Percentiles rank a stretch among this genome's conserved stretches.
phyloP scores from a whole-genome alignment of 345 rosid species.

The Crucihimalaya himalaica region DNA sequence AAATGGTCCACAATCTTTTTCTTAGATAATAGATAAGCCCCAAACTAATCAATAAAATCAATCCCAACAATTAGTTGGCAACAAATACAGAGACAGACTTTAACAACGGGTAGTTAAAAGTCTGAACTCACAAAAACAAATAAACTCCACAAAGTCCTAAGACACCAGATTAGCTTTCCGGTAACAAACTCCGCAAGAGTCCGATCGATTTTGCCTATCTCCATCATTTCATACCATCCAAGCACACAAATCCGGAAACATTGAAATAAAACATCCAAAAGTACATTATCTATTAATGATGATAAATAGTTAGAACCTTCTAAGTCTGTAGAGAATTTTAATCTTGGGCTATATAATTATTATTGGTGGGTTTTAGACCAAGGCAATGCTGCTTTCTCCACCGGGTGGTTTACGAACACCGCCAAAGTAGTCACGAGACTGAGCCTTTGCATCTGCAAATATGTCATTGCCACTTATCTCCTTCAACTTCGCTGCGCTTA shows the following conservation, averaged over 20 bases:
- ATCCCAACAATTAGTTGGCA: conserved; percentile 28
- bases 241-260: background rate
- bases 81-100: background rate
- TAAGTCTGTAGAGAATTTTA: conserved; percentile 20
- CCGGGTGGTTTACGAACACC: conserved; percentile 99
- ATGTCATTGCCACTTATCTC: conserved; percentile 90
- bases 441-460: conserved; percentile 80
- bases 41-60: conserved; percentile 13
- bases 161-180: conserved; percentile 13
- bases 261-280: background rate
- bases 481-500: conserved; percentile 68
- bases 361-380: conserved; percentile 55
- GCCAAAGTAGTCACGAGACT: conserved; percentile 85
- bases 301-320: conserved; percentile 35
- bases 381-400: conserved; percentile 94
- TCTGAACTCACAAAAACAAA: background rate
- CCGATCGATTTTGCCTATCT: background rate
- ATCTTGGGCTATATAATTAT: conserved; percentile 19
- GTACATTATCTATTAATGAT: conserved; percentile 21
- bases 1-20: background rate
- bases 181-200: background rate
- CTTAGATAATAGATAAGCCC: background rate
- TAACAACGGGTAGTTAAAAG: background rate
- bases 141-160: conserved; percentile 8
- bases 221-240: conserved; percentile 4